These are phyloP conservation scores for Suillus sp. DNA, from an alignment of 768 basidiomycete species.

Conservation along the genomic window DNA sequence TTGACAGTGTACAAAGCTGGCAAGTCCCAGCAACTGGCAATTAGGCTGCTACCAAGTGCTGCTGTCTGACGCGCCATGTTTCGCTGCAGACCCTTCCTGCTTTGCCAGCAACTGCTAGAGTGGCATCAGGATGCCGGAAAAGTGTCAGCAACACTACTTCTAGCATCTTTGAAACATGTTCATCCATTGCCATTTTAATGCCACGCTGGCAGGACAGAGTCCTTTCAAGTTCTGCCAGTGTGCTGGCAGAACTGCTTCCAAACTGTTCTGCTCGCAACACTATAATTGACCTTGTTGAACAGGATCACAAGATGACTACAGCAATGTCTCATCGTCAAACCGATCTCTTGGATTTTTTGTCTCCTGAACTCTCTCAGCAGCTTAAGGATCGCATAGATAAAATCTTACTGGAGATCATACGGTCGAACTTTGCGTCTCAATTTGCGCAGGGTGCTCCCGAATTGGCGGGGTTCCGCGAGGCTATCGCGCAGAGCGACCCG, in stretches of 20 bases:
- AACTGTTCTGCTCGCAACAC: not conserved
- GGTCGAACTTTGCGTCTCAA: constrained; percentile 2
- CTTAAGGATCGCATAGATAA: not conserved
- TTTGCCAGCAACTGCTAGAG: not conserved
- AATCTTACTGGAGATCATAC: constrained; percentile 6
- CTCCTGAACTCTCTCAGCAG: constrained; percentile 7
- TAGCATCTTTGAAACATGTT: not conserved
- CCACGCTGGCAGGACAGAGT: not conserved
- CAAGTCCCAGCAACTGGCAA: not conserved
- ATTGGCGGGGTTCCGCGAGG: too few relatives aligned
- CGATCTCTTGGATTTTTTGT: not conserved
- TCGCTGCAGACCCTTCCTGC: not conserved
- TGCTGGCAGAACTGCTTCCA: not conserved
- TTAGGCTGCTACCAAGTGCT: not conserved
- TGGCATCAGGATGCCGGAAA: not conserved
- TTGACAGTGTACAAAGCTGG: not conserved
- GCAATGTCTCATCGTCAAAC: not conserved
- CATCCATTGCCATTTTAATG: not conserved
- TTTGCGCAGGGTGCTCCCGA: not conserved
- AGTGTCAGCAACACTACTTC: not conserved
- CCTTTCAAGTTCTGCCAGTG: not conserved
- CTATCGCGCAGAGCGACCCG: too few relatives aligned
- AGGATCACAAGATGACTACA: not conserved
- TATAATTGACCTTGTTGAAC: not conserved
- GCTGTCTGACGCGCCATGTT: not conserved